Evolutionary conservation across 352 stramenopile genomes (phyloP).

Genomic region (Phytophthora crassamura): DNA sequence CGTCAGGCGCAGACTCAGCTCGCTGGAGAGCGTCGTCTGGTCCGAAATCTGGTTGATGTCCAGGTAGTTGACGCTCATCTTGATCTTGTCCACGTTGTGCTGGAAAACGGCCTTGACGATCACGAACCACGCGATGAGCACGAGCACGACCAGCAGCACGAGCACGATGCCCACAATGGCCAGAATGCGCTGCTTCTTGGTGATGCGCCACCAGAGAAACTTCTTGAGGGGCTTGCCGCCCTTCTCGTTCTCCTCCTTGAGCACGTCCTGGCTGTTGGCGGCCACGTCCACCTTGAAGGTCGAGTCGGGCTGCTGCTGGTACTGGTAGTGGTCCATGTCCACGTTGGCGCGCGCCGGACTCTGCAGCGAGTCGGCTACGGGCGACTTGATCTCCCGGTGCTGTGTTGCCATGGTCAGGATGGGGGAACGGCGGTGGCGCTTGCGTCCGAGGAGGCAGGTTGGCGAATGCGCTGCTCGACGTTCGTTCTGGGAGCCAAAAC

Average conservation of each 20-base stretch:
- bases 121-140: conserved; percentile 65
- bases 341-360: conserved; percentile 28
- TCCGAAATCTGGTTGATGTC: conserved; percentile 64
- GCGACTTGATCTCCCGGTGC: conserved; percentile 37
- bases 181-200: conserved; percentile 59
- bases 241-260: conserved; percentile 39
- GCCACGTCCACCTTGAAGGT: conserved; percentile 39
- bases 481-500: background rate
- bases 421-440: background rate
- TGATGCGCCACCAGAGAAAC: conserved; percentile 63
- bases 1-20: conserved; percentile 58
- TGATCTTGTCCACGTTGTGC: conserved; percentile 62
- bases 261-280: conserved; percentile 22
- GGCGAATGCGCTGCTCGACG: conserved; percentile 25
- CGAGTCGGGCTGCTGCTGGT: conserved; percentile 35
- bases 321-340: conserved; percentile 41
- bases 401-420: conserved; percentile 19
- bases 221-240: conserved; percentile 40
- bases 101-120: conserved; percentile 68
- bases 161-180: conserved; percentile 51
- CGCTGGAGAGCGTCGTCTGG: conserved; percentile 47
- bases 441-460: conserved; percentile 34
- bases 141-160: conserved; percentile 49
- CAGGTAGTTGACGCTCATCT: conserved; percentile 69
- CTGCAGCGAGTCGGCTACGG: conserved; percentile 35